phyloP scores from a whole-genome alignment of 768 basidiomycete species.

The Russula emetica region DNA sequence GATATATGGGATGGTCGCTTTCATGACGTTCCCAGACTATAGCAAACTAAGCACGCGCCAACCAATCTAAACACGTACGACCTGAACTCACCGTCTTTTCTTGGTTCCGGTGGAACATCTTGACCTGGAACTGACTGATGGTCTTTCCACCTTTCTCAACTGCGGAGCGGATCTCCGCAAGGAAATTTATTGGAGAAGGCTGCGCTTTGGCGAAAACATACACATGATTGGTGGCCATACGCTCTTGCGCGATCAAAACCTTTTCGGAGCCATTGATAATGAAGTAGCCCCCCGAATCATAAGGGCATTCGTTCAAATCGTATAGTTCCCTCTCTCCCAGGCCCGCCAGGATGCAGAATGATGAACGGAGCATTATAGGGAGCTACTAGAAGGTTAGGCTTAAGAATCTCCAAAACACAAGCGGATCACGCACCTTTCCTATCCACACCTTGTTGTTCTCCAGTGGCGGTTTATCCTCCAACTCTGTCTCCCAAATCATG shows the following conservation, averaged over 20 bases:
- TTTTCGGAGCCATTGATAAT: slow-evolving; percentile 99
- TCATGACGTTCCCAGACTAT: slow-evolving; percentile 88
- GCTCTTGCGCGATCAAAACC: slow-evolving; percentile 98
- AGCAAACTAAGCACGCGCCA: slow-evolving; percentile 21
- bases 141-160: slow-evolving; percentile 99
- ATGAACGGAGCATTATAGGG: slow-evolving; percentile 95
- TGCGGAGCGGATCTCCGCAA: slow-evolving; percentile 95
- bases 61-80: slow-evolving; percentile 1
- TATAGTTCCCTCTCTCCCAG: slow-evolving; percentile 77
- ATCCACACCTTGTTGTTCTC: slow-evolving; percentile 88
- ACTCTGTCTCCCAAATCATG: slow-evolving; percentile 69
- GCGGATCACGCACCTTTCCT: slow-evolving; percentile 63
- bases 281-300: slow-evolving; percentile 98
- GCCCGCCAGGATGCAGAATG: slow-evolving; percentile 86
- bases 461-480: slow-evolving; percentile 50
- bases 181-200: slow-evolving; percentile 91
- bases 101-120: slow-evolving; percentile 89
- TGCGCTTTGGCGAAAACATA: slow-evolving; percentile 98
- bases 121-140: slow-evolving; percentile 95
- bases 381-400: slow-evolving; percentile 49
- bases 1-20: slow-evolving; percentile 96
- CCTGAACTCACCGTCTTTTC: slow-evolving; percentile 71
- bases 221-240: slow-evolving; percentile 99
- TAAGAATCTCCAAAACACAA: no score
- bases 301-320: slow-evolving; percentile 96